phyloP scores from a whole-genome alignment of 768 basidiomycete species.

The Leccinum truebloodii region DNA sequence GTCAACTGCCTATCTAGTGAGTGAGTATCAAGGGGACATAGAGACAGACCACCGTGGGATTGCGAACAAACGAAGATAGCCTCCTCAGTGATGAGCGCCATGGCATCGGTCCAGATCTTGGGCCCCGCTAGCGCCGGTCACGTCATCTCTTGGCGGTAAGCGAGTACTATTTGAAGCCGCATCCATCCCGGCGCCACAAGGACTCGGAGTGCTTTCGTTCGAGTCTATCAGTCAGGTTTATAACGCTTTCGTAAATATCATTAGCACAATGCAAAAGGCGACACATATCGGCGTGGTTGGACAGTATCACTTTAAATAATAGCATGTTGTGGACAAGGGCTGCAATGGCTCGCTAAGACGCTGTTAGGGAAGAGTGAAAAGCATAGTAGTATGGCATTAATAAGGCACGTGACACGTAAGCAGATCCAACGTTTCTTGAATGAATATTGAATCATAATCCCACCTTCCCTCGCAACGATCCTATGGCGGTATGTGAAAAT shows the following conservation, averaged over 20 bases:
- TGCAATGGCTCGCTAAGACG: too few species aligned
- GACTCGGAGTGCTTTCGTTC: too few species aligned
- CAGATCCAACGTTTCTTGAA: neutral
- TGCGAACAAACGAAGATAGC: too few species aligned
- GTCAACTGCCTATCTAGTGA: neutral
- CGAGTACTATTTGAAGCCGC: neutral
- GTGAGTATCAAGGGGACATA: too few species aligned
- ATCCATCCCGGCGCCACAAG: neutral
- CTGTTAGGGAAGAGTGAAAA: too few species aligned
- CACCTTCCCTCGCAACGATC: constrained; percentile 2
- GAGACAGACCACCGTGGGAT: neutral
- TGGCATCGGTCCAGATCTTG: neutral
- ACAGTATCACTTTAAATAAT: too few species aligned
- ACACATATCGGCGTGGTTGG: too few species aligned
- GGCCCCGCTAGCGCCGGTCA: neutral
- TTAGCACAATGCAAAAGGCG: too few species aligned
- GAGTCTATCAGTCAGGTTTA: too few species aligned
- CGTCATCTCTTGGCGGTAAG: neutral
- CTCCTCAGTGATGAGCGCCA: neutral
- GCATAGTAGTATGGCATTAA: neutral
- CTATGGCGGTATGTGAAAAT: constrained; percentile 43
- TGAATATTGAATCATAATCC: constrained; percentile 3
- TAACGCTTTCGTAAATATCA: neutral
- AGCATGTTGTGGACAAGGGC: too few species aligned
- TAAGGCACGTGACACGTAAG: constrained; percentile 4